Evolutionary conservation across 495 filamentous ascomycete species (phyloP).

Genomic region (Rostrohypoxylon terebratum): DNA sequence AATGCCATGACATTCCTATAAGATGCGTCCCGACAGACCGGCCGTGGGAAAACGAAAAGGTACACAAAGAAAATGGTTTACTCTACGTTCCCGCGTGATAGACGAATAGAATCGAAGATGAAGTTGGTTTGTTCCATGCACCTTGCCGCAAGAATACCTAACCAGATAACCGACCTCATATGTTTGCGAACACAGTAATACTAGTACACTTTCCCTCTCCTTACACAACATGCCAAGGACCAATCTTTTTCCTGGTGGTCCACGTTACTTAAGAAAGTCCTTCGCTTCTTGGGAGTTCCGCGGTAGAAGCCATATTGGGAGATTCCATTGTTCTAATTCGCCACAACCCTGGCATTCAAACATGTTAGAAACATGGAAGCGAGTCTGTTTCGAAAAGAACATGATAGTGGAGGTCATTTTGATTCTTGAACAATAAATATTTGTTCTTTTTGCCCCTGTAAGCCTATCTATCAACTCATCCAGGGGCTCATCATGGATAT

Average conservation of each 20-base stretch:
- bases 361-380: constrained; percentile 35
- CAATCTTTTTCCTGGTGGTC: background rate
- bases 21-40: background rate
- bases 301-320: constrained; percentile 8
- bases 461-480: background rate
- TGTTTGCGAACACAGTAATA: background rate
- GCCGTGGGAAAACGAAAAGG: constrained; percentile 4
- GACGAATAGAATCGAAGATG: constrained; percentile 9
- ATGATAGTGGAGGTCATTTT: constrained; percentile 20
- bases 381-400: constrained; percentile 33
- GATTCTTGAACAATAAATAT: constrained; percentile 4
- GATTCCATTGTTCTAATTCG: constrained; percentile 32
- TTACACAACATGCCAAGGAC: background rate
- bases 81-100: background rate
- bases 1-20: constrained; percentile 35
- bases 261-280: background rate
- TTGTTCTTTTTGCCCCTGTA: background rate
- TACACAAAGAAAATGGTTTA: background rate
- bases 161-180: background rate
- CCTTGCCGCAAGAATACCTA: background rate
- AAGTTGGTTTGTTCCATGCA: constrained; percentile 6
- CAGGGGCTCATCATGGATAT: background rate
- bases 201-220: constrained; percentile 5
- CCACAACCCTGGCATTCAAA: constrained; percentile 26
- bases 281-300: constrained; percentile 17